Base-by-base conservation (phyloP, 208 protist genomes). In the Acanthamoeba castellanii region DNA sequence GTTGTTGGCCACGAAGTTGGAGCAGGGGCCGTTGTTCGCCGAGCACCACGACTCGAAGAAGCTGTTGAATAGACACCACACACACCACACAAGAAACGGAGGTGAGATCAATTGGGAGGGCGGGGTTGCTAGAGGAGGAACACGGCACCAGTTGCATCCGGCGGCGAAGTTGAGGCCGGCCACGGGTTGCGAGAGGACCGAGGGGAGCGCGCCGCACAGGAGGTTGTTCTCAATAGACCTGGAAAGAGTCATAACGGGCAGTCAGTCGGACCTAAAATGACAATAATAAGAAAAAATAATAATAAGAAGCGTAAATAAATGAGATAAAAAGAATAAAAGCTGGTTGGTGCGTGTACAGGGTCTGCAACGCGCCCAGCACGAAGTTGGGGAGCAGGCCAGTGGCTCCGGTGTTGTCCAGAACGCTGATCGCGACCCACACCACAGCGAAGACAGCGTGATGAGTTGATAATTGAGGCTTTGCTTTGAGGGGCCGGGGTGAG, bases 31-130 rank as follows among this genome's bases (percentile, higher is more conserved):
- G 64, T 20, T 18, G n/a, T 47, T n/a, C 2, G 70, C 14, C 70
- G 74, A 82, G 37, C 74, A 82, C 74, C 74, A 82, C 74, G 74
- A 82, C 74, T 82, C 22, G 3, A 50, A 52, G 74, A 82, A 82
- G 74, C 74, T 82, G 74, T 78, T 8, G 70, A 18, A 78, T 47
- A 16, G 2, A 18, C n/a, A n/a, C n/a, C 9, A 8, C 22, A 20
- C 22, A 72, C 30, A 27, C 11, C 30, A 8, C 9, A 37, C 11
- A 72, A 34, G 13, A 3, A 18, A 25, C n/a, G 30, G 55, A 61
- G 22, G 64, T n/a, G 64, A 72, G 22, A 2, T 72, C 32, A 64
- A 32, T 27, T 20, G n/a, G 9, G n/a, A 7, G 30, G 22, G 7
- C 6, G 5, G 9, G 4, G 9, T 34, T 0, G 37, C 4, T 1